A percentile compares a stretch with the other conserved stretches of the same genome.
These are phyloP conservation scores for Solanum hybrid DNA, from an alignment of 305 asterid genomes.

Conservation along the genomic window DNA sequence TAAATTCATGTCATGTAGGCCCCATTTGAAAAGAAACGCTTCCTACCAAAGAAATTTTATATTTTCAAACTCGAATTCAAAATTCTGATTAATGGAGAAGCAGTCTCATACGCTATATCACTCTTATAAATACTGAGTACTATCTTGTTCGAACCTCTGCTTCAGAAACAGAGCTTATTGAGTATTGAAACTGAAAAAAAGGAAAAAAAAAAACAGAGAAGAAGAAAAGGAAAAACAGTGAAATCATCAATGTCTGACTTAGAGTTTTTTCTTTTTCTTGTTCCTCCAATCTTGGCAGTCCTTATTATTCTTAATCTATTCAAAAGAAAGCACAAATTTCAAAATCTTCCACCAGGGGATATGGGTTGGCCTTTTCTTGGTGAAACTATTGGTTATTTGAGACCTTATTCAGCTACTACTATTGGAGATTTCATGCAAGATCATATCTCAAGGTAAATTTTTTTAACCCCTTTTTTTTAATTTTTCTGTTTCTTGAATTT, in stretches of 20 bases:
- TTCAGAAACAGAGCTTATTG: background rate
- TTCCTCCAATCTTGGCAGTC: constrained; percentile 28
- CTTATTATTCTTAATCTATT: constrained; percentile 21
- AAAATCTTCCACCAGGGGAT: constrained; percentile 77
- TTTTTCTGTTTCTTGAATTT: background rate
- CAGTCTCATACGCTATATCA: background rate
- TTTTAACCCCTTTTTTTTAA: too few species aligned
- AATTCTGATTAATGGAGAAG: too few species aligned
- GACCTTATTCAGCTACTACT: constrained; percentile 64
- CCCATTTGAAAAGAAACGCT: too few species aligned
- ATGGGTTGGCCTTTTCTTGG: constrained; percentile 97
- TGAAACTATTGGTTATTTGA: constrained; percentile 65
- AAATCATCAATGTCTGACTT: constrained; percentile 36
- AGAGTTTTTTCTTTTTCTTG: constrained; percentile 32
- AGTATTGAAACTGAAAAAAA: background rate
- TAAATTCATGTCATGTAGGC: too few species aligned
- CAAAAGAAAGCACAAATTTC: constrained; percentile 26
- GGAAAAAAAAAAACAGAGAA: background rate
- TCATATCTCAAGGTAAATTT: constrained; percentile 76
- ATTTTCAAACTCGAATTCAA: too few species aligned
- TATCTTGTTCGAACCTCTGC: constrained; percentile 9
- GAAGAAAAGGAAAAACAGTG: background rate
- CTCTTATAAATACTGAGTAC: background rate
- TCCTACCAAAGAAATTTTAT: too few species aligned
- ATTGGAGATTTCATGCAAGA: constrained; percentile 74